Percentiles rank a stretch among this genome's conserved stretches.
phyloP scores from a whole-genome alignment of 352 stramenopile genomes.

The Globisporangium canariense region DNA sequence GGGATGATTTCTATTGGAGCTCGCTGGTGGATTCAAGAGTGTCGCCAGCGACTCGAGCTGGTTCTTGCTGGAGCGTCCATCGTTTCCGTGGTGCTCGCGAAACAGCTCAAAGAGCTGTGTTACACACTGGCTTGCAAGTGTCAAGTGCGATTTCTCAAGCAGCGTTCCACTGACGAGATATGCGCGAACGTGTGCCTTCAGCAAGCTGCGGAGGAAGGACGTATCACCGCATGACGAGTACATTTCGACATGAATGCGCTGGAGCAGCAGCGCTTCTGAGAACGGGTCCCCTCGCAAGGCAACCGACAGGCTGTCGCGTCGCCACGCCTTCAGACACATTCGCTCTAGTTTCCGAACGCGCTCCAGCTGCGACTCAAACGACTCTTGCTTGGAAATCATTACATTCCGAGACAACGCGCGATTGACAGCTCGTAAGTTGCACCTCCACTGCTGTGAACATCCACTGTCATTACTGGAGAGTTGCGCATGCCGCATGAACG shows the following conservation, averaged over 20 bases:
- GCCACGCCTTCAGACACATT: slow-evolving; percentile 59
- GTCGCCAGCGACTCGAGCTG: slow-evolving; percentile 1
- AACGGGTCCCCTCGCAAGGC: slow-evolving; percentile 38
- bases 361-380: slow-evolving; percentile 38
- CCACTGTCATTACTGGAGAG: slow-evolving; percentile 1
- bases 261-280: slow-evolving; percentile 49
- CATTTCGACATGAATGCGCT: slow-evolving; percentile 49
- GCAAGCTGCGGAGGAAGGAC: slow-evolving; percentile 47
- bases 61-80: slow-evolving; percentile 2
- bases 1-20: no score
- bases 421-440: slow-evolving; percentile 35
- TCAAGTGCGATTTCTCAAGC: slow-evolving; percentile 38
- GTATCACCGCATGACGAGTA: slow-evolving; percentile 39
- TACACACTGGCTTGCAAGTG: slow-evolving; percentile 26
- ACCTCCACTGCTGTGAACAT: slow-evolving; percentile 11
- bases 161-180: slow-evolving; percentile 26
- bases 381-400: slow-evolving; percentile 29
- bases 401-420: slow-evolving; percentile 31
- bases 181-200: slow-evolving; percentile 46
- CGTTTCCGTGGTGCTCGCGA: slow-evolving; percentile 16
- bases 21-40: not conserved
- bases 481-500: slow-evolving; percentile 29
- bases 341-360: slow-evolving; percentile 57
- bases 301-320: slow-evolving; percentile 39
- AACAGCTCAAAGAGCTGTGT: slow-evolving; percentile 37